Evolutionary conservation across 352 stramenopile species (phyloP), one percentile per base, ranked within the genome.

Genomic region (Pythium insidiosum): DNA sequence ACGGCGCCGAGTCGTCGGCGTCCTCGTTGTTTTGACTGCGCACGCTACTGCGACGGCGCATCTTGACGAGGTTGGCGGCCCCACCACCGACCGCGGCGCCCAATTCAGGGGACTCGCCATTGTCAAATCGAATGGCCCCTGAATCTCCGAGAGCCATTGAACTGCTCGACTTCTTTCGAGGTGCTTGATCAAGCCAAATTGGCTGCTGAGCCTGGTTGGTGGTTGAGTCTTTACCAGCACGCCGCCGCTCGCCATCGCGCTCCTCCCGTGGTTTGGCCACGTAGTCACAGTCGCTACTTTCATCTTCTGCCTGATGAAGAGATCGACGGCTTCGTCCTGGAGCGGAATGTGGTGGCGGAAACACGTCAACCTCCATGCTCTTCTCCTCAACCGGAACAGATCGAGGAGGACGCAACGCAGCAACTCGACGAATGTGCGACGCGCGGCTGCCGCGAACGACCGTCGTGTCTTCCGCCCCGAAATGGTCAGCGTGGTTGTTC

Each of bases 321-420:
- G 56, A 57, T 50, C 66, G 68, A 23, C 68, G 53, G 35, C 63
- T 79, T 29, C 79, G 84, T 1, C 70, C 73, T 15, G 75, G 73
- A 3, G 76, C 76, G 0, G 76, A 89, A 42, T 88, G 70, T 12
- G 77, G 74, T 1, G 74, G 72, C 6, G 69, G 73, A 24, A 86
- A 85, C 24, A 86, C 62, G 20, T 87, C 72, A 3, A 66, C 73
- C 12, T 59, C 61, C 43, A 81, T 57, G 39, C 67, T 56, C 18
- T 67, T 81, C 38, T 89, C 77, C 43, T 87, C 72, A 4, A 78
- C 63, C 1, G 77, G 77, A 4, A 89, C 77, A 0, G 73, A 86
- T 1, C 73, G 66, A 6, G 73, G 75, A 4, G 74, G 73, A 0
- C 75, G 68, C 26, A 91, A 44, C 2, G 78, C 78, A 6, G 78